phyloP scores from a whole-genome alignment of 1,284 basidiomycete genomes.

The Rhodotorula sp. region DNA sequence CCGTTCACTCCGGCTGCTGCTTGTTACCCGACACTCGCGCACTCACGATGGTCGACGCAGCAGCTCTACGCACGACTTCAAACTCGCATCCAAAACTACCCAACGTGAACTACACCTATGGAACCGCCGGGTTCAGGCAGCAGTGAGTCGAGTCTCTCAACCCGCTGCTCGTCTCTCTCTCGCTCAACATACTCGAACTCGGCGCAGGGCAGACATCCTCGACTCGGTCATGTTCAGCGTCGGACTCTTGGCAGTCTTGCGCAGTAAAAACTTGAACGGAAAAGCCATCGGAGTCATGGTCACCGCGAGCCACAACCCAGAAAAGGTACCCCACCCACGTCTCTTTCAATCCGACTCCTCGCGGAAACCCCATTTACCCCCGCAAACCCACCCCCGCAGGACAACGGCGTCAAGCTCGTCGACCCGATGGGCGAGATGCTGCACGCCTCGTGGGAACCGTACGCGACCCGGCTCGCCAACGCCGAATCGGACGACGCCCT shows the following conservation, averaged over 20 bases:
- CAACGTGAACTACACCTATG: slow-evolving; percentile 43
- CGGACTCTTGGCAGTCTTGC: slow-evolving; percentile 81
- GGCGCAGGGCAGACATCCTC: slow-evolving; percentile 71
- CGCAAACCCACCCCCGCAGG: slow-evolving; percentile 57
- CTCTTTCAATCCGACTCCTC: background rate
- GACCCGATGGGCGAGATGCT: slow-evolving; percentile 99
- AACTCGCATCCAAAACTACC: slow-evolving; percentile 8
- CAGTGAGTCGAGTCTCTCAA: slow-evolving; percentile 30
- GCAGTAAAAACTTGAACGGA: slow-evolving; percentile 86
- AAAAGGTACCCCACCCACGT: slow-evolving; percentile 64
- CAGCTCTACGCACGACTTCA: slow-evolving; percentile 3
- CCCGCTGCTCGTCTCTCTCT: background rate
- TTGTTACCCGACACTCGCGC: background rate
- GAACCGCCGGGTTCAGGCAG: slow-evolving; percentile 47
- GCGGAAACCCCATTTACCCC: background rate
- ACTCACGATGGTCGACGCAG: slow-evolving; percentile 17
- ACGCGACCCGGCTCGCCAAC: slow-evolving; percentile 89
- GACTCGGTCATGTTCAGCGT: slow-evolving; percentile 92
- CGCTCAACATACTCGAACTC: slow-evolving; percentile 5
- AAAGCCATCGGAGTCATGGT: slow-evolving; percentile 97
- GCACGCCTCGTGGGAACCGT: slow-evolving; percentile 86
- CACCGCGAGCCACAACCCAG: slow-evolving; percentile 98
- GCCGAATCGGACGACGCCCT: slow-evolving; percentile 71
- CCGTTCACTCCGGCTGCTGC: background rate
- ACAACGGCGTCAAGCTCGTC: slow-evolving; percentile 98